Evolutionary conservation across 495 filamentous ascomycete genomes (phyloP).

Genomic region (Neurospora pannonica): DNA sequence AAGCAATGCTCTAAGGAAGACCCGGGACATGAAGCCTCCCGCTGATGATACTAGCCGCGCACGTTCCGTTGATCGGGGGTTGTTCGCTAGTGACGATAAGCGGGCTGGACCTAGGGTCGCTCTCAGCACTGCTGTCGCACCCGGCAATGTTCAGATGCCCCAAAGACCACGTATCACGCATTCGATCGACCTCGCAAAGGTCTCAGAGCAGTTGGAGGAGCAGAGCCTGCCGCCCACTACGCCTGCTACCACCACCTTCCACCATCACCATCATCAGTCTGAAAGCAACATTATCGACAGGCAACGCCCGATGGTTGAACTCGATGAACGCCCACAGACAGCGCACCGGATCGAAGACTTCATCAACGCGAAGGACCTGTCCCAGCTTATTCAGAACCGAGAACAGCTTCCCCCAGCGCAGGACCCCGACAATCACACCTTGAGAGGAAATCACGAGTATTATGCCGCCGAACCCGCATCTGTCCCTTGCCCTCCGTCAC

Average conservation of each 20-base stretch:
- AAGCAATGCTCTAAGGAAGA: slow-evolving; percentile 28
- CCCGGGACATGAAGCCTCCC: slow-evolving; percentile 37
- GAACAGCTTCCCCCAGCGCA: slow-evolving; percentile 11
- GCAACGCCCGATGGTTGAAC: slow-evolving; percentile 20
- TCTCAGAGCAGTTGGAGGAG: slow-evolving; percentile 2
- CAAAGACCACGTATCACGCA: slow-evolving; percentile 27
- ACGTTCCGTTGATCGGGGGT: slow-evolving; percentile 46
- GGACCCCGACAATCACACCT: slow-evolving; percentile 6
- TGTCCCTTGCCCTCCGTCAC: slow-evolving; percentile 36
- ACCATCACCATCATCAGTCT: slow-evolving; percentile 31
- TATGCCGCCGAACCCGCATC: slow-evolving; percentile 10
- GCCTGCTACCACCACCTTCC: slow-evolving; percentile 30
- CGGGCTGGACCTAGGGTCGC: slow-evolving; percentile 56
- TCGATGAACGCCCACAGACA: slow-evolving; percentile 30
- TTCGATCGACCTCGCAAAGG: slow-evolving; percentile 19
- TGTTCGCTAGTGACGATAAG: slow-evolving; percentile 47
- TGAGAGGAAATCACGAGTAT: not conserved
- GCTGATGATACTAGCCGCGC: slow-evolving; percentile 37
- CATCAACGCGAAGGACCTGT: slow-evolving; percentile 14
- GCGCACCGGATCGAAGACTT: slow-evolving; percentile 30
- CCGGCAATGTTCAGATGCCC: slow-evolving; percentile 50
- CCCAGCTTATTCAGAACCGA: not conserved
- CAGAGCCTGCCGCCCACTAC: slow-evolving; percentile 24
- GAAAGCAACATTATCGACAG: slow-evolving; percentile 38
- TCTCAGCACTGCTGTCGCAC: slow-evolving; percentile 50